phyloP scores from a whole-genome alignment of 305 asterid species.

The Fraxinus greggii region DNA sequence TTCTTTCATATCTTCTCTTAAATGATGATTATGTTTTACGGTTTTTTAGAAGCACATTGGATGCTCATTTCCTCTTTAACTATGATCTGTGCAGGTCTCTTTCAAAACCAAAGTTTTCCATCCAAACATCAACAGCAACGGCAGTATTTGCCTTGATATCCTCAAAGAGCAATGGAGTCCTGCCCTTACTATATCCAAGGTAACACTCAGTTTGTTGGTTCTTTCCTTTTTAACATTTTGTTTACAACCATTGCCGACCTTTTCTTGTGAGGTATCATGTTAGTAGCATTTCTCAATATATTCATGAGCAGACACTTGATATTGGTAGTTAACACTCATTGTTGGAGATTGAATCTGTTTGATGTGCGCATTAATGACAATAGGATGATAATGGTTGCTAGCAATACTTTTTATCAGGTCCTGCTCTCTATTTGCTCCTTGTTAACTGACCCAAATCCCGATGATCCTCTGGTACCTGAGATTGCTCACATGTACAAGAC shows the following conservation, averaged over 20 bases:
- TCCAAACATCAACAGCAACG: conserved; percentile 75
- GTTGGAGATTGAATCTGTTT: not conserved
- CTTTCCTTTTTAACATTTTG: not conserved
- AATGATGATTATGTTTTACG: not conserved
- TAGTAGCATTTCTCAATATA: not conserved
- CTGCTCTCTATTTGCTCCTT: conserved; percentile 61
- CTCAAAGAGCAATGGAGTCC: conserved; percentile 89
- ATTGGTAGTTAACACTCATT: not conserved
- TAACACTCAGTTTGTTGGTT: conserved; percentile 10
- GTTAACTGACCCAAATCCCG: conserved; percentile 67
- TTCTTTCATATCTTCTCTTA: not conserved
- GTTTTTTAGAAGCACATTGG: not conserved
- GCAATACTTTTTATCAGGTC: conserved; percentile 35
- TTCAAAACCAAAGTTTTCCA: conserved; percentile 74
- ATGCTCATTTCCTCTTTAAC: not conserved
- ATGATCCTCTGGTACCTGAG: conserved; percentile 63
- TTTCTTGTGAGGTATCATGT: not conserved
- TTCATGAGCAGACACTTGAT: not conserved
- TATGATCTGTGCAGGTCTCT: conserved; percentile 40
- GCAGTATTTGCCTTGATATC: conserved; percentile 78
- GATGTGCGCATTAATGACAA: not conserved
- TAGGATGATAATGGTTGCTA: not conserved
- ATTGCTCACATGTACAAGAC: conserved; percentile 67
- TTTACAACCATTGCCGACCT: not conserved
- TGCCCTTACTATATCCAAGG: conserved; percentile 79